Evolutionary conservation across 73 alveolate species (phyloP).

Genomic region (Paramecium primaurelia): DNA sequence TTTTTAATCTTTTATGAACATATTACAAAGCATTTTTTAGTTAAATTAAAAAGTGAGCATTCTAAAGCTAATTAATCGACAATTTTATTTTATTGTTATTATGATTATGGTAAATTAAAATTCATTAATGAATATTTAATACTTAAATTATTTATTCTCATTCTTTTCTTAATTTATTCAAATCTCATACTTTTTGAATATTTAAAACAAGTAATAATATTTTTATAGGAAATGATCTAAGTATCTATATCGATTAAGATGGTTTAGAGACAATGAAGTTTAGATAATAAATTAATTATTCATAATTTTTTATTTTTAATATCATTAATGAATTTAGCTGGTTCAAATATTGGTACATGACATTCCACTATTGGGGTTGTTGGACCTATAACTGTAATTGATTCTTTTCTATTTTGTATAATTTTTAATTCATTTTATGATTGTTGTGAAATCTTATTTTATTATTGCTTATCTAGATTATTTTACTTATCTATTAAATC

Average conservation of each 20-base stretch:
- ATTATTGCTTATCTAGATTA: not conserved
- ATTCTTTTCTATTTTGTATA: not conserved
- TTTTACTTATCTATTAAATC: not conserved
- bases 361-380: not conserved
- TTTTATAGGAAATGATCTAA: no score
- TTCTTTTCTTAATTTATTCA: not conserved
- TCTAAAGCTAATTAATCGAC: constrained; percentile 9
- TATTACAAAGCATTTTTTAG: not conserved
- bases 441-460: not conserved
- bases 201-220: no score
- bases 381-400: not conserved
- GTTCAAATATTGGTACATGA: not conserved
- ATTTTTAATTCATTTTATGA: not conserved
- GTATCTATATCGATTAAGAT: not conserved
- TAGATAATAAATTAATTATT: not conserved
- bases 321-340: constrained; percentile 18
- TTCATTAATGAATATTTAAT: not conserved
- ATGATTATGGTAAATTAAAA: not conserved
- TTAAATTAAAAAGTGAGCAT: not conserved
- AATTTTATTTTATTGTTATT: not conserved
- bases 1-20: not conserved
- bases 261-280: not conserved
- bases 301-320: not conserved
- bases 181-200: not conserved
- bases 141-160: not conserved